Conservation (phyloP, 305 asterid genomes). For the Euphrasia arctica region DNA sequence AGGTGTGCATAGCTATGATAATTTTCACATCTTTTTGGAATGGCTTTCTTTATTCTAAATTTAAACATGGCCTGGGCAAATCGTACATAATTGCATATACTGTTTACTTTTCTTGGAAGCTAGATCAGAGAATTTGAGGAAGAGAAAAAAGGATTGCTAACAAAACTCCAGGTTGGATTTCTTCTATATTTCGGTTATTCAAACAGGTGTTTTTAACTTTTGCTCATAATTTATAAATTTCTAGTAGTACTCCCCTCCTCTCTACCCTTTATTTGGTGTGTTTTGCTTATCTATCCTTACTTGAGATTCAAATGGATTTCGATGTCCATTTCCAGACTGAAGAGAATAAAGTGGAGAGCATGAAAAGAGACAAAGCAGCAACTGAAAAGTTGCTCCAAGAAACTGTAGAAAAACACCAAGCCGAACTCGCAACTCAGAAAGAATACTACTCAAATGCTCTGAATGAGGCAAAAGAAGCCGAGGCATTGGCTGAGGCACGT, state of each 20-base stretch:
- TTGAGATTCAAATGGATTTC: constrained; percentile 18
- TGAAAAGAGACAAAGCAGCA: constrained; percentile 80
- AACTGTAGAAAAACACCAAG: constrained; percentile 85
- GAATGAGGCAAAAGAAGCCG: constrained; percentile 86
- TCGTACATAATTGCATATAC: constrained; percentile 25
- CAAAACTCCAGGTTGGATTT: constrained; percentile 68
- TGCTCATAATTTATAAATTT: constrained; percentile 10
- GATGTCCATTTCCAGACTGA: constrained; percentile 54
- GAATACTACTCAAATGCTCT: constrained; percentile 78
- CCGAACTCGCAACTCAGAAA: constrained; percentile 77
- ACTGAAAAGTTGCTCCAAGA: constrained; percentile 87
- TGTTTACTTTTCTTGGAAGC: constrained; percentile 51
- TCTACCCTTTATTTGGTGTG: constrained; percentile 2
- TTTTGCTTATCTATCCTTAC: constrained; percentile 6
- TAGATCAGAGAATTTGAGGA: constrained; percentile 97
- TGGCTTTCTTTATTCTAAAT: constrained; percentile 15
- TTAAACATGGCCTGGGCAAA: constrained; percentile 15
- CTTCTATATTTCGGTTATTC: constrained; percentile 10
- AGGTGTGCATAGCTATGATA: constrained; percentile 43
- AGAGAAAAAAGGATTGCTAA: constrained; percentile 78
- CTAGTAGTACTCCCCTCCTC: not conserved
- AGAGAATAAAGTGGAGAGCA: constrained; percentile 87
- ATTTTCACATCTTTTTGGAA: constrained; percentile 15
- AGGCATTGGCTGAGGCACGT: constrained; percentile 81
- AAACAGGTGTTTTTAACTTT: constrained; percentile 16